Percentiles rank a stretch among this genome's conserved stretches.
These are phyloP conservation scores for Platanthera guangdongensis DNA, from an alignment of 106 monocot genomes.

Conservation along the genomic window DNA sequence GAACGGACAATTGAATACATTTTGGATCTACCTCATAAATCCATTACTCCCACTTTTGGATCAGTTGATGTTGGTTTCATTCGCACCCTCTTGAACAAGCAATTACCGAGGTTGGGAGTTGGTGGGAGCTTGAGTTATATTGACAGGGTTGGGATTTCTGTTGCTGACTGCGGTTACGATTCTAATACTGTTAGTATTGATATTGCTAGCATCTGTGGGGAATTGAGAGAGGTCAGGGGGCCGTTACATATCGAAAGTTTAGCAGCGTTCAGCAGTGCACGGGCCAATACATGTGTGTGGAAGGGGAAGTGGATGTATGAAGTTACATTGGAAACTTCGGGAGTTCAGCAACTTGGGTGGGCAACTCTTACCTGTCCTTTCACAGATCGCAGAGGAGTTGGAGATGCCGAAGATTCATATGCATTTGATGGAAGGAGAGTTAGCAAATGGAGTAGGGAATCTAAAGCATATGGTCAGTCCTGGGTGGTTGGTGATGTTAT, in stretches of 20 bases:
- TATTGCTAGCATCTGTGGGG: constrained; percentile 66
- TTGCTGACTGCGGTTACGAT: constrained; percentile 17
- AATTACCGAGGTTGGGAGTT: constrained; percentile 11
- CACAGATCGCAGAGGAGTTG: constrained; percentile 87
- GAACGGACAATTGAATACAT: constrained; percentile 80
- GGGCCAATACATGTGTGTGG: constrained; percentile 66
- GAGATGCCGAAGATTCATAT: constrained; percentile 90
- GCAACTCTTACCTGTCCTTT: constrained; percentile 71
- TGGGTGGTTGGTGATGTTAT: constrained; percentile 97
- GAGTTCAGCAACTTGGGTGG: constrained; percentile 96
- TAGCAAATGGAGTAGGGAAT: constrained; percentile 82
- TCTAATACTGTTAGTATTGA: constrained; percentile 37
- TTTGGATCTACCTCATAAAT: constrained; percentile 79
- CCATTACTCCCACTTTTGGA: constrained; percentile 18
- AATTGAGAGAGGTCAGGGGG: constrained; percentile 37
- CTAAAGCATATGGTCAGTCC: constrained; percentile 64
- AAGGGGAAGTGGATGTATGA: constrained; percentile 99
- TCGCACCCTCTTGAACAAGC: constrained; percentile 30
- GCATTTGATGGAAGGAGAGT: constrained; percentile 94
- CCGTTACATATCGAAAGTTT: constrained; percentile 71
- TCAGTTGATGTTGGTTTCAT: constrained; percentile 43
- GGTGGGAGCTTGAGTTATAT: not conserved
- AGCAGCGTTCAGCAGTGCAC: constrained; percentile 73
- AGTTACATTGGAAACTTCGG: constrained; percentile 78
- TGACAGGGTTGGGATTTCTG: constrained; percentile 30